These are phyloP conservation scores for Pseudogymnoascus sp. DNA, from an alignment of 2,329 filamentous ascomycete genomes.

Conservation along the genomic window DNA sequence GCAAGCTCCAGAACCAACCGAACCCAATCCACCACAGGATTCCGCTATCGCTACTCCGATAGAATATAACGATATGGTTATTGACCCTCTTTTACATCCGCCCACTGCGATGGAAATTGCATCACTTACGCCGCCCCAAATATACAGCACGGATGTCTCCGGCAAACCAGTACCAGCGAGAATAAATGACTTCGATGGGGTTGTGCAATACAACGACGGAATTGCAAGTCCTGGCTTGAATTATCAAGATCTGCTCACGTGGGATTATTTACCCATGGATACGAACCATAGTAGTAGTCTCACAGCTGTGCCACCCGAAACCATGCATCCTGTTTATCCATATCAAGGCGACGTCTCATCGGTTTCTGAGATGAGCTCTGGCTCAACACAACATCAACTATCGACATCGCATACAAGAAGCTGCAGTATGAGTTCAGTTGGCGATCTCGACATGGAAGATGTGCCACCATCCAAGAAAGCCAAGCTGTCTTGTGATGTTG, in stretches of 20 bases:
- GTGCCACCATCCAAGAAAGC: not conserved
- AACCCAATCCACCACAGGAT: not conserved
- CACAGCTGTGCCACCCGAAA: conserved; percentile 29
- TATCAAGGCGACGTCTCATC: conserved; percentile 32
- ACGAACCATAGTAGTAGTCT: conserved; percentile 34
- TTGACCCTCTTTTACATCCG: not conserved
- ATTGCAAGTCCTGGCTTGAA: conserved; percentile 31
- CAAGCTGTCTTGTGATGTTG: conserved; percentile 14
- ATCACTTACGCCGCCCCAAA: conserved; percentile 24
- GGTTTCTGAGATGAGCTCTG: conserved; percentile 35
- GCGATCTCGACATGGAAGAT: conserved; percentile 29
- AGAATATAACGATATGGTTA: not conserved
- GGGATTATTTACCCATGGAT: conserved; percentile 38
- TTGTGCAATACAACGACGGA: conserved; percentile 33
- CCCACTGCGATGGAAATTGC: not conserved
- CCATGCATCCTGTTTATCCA: conserved; percentile 27
- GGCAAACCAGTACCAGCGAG: conserved; percentile 30
- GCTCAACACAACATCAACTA: conserved; percentile 35
- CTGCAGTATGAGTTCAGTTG: conserved; percentile 39
- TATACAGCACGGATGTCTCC: conserved; percentile 30
- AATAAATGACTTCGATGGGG: conserved; percentile 35
- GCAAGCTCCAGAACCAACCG: not conserved
- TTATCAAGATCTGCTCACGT: conserved; percentile 38
- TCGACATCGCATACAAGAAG: conserved; percentile 34
- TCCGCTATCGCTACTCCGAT: not conserved